These are phyloP conservation scores for Sclerotinia sclerotiorum DNA, from an alignment of 2,329 filamentous ascomycete species.

Conservation along the genomic window DNA sequence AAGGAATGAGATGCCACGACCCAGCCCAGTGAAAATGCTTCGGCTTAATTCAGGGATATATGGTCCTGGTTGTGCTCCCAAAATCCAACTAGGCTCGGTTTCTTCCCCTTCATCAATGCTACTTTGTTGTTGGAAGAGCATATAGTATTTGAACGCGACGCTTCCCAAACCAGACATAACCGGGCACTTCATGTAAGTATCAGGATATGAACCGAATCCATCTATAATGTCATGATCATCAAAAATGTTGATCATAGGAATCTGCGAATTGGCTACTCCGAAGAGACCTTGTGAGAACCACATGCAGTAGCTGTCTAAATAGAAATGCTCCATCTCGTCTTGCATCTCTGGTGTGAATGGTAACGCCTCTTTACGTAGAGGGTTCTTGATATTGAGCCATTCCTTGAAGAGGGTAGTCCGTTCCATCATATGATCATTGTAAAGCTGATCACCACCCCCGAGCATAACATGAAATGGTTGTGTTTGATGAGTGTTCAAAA, in stretches of 20 bases:
- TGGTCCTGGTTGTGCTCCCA: conserved; percentile 77
- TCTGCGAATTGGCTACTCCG: conserved; percentile 87
- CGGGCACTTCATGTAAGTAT: conserved; percentile 86
- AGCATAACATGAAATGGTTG: conserved; percentile 98
- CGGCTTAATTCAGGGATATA: conserved; percentile 87
- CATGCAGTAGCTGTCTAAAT: conserved; percentile 81
- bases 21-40: conserved; percentile 82
- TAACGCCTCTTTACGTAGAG: conserved; percentile 73
- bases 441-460: conserved; percentile 94
- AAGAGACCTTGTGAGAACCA: conserved; percentile 98
- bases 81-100: conserved; percentile 86
- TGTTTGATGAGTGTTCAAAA: conserved; percentile 87
- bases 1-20: conserved; percentile 75
- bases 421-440: conserved; percentile 81
- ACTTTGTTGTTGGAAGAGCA: conserved; percentile 97
- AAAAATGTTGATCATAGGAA: conserved; percentile 98
- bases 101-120: conserved; percentile 75
- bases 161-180: conserved; percentile 88
- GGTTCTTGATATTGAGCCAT: conserved; percentile 81
- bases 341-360: conserved; percentile 82
- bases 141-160: conserved; percentile 96
- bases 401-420: conserved; percentile 75
- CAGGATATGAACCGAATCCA: conserved; percentile 89
- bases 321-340: conserved; percentile 83
- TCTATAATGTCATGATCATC: conserved; percentile 93